Base-by-base conservation (phyloP, 75 land plant genomes). In the Larix kaempferi region DNA sequence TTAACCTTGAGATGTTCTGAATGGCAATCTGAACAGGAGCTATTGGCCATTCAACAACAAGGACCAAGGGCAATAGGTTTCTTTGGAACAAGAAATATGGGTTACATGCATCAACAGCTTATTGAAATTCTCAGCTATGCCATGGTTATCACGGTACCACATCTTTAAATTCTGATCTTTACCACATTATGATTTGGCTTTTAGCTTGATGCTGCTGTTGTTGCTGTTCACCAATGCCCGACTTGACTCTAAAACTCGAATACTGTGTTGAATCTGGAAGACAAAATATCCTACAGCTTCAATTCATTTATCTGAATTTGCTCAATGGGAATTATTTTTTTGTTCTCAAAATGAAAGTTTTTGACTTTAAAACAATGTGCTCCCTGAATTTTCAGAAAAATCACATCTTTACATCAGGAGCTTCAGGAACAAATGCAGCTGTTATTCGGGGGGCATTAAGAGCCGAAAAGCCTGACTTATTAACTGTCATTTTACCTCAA, bases 81-180 rank as follows among this genome's bases (percentile, higher is more conserved):
- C 73, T 96, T 96, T 82, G 99, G 99, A 73, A 96, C 99, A 25
- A 80, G 99, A 25, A 96, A 96, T 81, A 96, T 96, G 99, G 99
- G 97, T 27, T 96, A 92, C 84, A 94, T 92, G 93, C 99, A 96
- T 82, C 99, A 96, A 78, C 93, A 96, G 80, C 95, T 96, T 25
- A 94, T 96, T 82, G 99, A 96, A 83, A 92, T 96, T 80, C 90
- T 96, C 37, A 96, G 99, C 84, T 96, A 96, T 81, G 99, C 99
- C 6, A 89, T 96, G 98, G 95, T 96, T 55, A 96, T 96, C 67
- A 96, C 99, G 35, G 99, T 96, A 88, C 73, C 83, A 29, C n/a
- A 41, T 17, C 29, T 58, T 56, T 63, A 19, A 16, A 22, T 15
- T 62, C 57, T 59, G 41, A 39, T 49, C n/a, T 19, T 35, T 80